These are phyloP conservation scores for Penicillium sp. DNA, from an alignment of 2,329 filamentous ascomycete genomes.

Conservation along the genomic window DNA sequence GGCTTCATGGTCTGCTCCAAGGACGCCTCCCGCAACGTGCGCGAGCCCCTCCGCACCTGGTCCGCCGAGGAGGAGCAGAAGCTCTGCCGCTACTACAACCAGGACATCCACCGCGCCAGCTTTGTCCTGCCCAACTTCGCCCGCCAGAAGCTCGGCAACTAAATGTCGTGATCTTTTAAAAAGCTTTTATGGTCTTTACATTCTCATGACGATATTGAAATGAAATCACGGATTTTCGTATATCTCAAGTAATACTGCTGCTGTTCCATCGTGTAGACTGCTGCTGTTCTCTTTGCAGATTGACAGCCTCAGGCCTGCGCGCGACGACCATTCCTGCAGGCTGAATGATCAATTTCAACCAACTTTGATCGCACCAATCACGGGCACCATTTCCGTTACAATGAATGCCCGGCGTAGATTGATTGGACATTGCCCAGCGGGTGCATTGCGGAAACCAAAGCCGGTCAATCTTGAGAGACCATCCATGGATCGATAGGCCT, in stretches of 20 bases:
- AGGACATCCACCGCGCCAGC: slow-evolving; percentile 91
- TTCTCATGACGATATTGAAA: slow-evolving; percentile 15
- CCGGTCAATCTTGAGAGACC: background rate
- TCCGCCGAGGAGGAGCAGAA: slow-evolving; percentile 85
- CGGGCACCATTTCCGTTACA: too few relatives aligned
- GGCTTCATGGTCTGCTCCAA: slow-evolving; percentile 99
- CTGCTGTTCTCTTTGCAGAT: background rate
- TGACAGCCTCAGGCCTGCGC: too few relatives aligned
- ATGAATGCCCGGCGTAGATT: too few relatives aligned
- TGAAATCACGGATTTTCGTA: slow-evolving; percentile 12
- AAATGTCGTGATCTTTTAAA: slow-evolving; percentile 9
- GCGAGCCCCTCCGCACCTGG: slow-evolving; percentile 80
- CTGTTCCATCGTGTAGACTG: background rate
- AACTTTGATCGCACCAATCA: background rate
- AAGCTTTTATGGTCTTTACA: slow-evolving; percentile 13
- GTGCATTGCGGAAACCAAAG: background rate
- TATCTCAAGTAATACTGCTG: background rate
- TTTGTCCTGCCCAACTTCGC: slow-evolving; percentile 95
- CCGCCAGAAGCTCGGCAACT: slow-evolving; percentile 63
- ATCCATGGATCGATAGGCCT: background rate
- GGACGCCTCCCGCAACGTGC: slow-evolving; percentile 81
- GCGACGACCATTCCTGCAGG: too few relatives aligned
- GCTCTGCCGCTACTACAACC: slow-evolving; percentile 95
- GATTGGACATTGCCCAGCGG: too few relatives aligned
- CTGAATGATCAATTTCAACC: background rate